Evolutionary conservation across 129 eudicot species (phyloP), one percentile per base, ranked within the genome.

Genomic region (Chrysanthemum seticuspe): DNA sequence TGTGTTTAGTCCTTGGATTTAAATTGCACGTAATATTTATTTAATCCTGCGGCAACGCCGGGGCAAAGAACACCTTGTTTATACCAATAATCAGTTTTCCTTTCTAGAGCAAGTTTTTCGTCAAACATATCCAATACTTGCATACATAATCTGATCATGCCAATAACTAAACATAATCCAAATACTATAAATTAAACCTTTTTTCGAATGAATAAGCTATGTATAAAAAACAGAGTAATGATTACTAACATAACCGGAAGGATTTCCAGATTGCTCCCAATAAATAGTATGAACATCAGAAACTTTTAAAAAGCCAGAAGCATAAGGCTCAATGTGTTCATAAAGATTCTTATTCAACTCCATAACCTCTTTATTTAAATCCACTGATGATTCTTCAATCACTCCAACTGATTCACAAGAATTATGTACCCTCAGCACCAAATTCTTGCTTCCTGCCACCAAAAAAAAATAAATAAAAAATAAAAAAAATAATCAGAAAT

Each of bases 251-350:
- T 87, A 90, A 61, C 98, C 98, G 84, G 89, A 80, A 51, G 98
- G 98, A 68, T 93, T 93, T 19, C 98, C 98, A 2, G 98, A 93
- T 79, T 90, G 92, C 86, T 93, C 98, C 91, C 96, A 93, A 59
- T 90, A 93, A 14, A 93, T 74, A 10, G 89, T 52, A 72, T 93
- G 98, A 78, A 93, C 72, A 80, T 93, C 97, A 21, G 98, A 93
- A 83, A 93, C 97, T 85, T 90, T 90, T 68, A 93, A 75, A 74
- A 89, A 87, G 5, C 97, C 98, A n/a, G 95, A 83, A 79, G 84
- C 79, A 75, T 84, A 93, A 0, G 98, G 97, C 79, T 93, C 98
- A 71, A 93, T 80, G 23, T 77, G 80, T 8, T 96, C 83, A 71
- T 93, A 93, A 52, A 89, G 87, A 61, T 74, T 83, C 82, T 65